Evolutionary conservation across 2,329 filamentous ascomycete genomes (phyloP), one percentile per base, ranked within the genome.

Genomic region (Ramularia collo-cygni): DNA sequence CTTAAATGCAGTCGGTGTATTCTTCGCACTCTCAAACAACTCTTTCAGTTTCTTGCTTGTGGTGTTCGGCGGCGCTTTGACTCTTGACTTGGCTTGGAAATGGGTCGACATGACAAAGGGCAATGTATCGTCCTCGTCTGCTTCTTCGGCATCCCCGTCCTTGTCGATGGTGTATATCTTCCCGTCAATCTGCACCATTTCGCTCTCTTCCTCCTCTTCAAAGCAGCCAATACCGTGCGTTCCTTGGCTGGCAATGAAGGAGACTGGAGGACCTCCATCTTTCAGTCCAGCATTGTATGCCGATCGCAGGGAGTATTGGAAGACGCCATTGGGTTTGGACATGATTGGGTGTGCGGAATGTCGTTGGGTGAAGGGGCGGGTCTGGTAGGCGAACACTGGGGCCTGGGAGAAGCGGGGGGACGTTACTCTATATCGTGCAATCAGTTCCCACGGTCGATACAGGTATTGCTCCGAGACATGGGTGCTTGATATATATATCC

Each of bases 291-390:
- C 54, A 8, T 56, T 54, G 38, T 61, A 57, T 15, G 65, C 66
- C 8, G 61, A 54, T 19, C 50, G 52, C 15, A 64, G 60, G 21
- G 64, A 66, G 55, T 62, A 68, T 43, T 68, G 66, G 47, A 64
- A 68, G 46, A 68, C 63, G 48, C 68, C 66, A 55, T 68, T 68
- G 26, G 66, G 65, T 38, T 52, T 55, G 32, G 58, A 56, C 64
- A 66, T 65, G 21, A 24, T 24, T 6, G 21, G 6, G 10, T 24
- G 21, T 6, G 21, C 6, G 21, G 21, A 10, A 10, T n/a, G n/a
- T 17, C 28, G 54, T 40, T 27, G 14, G 13, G 15, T 7, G n/a
- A 40, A 27, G 10, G n/a, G 8, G n/a, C n/a, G n/a, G n/a, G n/a
- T n/a, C n/a, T n/a, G n/a, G n/a, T n/a, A n/a, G n/a, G n/a, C n/a